Percentiles rank a stretch among this genome's conserved stretches.
Evolutionary conservation across 208 protist genomes (phyloP).

Genomic region (Acanthamoeba castellanii): DNA sequence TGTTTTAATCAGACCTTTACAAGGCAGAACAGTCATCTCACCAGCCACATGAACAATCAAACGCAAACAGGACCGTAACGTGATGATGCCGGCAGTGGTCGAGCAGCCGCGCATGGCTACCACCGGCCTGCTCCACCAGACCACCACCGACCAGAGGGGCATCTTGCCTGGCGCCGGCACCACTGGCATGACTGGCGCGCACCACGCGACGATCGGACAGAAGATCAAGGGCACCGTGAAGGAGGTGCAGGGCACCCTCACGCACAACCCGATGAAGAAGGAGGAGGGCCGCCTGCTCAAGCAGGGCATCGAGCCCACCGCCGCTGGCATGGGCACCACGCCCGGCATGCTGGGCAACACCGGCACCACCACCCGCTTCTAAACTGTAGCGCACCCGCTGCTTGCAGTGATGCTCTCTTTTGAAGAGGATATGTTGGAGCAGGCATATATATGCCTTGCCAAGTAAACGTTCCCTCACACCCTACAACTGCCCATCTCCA

Average conservation of each 20-base stretch:
- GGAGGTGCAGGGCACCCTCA: constrained; percentile 3
- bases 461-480: too few species aligned
- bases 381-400: background rate
- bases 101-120: background rate
- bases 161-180: background rate
- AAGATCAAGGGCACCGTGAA: constrained; percentile 37
- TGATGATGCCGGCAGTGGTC: background rate
- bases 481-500: too few species aligned
- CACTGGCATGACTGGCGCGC: background rate
- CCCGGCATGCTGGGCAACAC: background rate
- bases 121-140: background rate
- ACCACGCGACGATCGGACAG: background rate
- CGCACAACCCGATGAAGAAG: constrained; percentile 31
- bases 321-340: background rate
- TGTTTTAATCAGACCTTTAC: too few species aligned
- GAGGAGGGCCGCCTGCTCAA: constrained; percentile 51
- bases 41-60: background rate
- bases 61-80: background rate
- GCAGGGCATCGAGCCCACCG: constrained; percentile 38
- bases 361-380: background rate
- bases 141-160: background rate
- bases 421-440: too few species aligned
- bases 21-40: too few species aligned
- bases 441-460: too few species aligned
- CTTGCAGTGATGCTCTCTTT: too few species aligned